Evolutionary conservation across 768 basidiomycete species (phyloP), one percentile per base, ranked within the genome.

Genomic region (Galerina sulciceps): DNA sequence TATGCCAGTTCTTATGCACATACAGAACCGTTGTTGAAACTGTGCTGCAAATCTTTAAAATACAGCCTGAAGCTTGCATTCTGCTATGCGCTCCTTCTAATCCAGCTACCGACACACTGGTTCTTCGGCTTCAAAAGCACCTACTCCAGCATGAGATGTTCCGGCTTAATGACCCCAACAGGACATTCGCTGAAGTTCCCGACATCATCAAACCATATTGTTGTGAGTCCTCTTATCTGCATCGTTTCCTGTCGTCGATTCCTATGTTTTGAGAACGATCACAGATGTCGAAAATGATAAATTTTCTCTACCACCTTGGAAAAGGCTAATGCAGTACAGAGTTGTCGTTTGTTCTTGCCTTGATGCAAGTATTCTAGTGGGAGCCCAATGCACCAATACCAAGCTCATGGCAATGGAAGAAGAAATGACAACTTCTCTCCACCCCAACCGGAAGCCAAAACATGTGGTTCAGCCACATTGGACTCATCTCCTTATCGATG

Each of bases 401-500:
- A 63, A 62, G 2, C 69, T 82, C 8, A 76, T 76, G 66, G 65
- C 61, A 8, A 61, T 82, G 62, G 81, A 84, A 64, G 68, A 71
- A 22, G 74, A 80, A 22, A 55, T 79, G 0, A 53, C 71, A n/a
- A 62, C 61, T 41, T 59, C 72, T 0, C 48, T 82, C 17, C 80
- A 82, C 67, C 79, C 80, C 4, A 69, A 72, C 63, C 67, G 72
- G 11, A 66, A 59, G 6, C 41, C 55, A 17, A 69, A 70, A 35
- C 58, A 69, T 35, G 68, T 68, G 0, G 73, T 74, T 8, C 69
- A 73, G 49, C 80, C 79, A 13, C 82, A 84, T 65, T 84, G 81
- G 80, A 81, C 81, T 1, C 82, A 84, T 69, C 69, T 84, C 3
- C 53, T 84, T 1, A 81, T 84, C 54, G 82, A 84, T 55, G 82